Conservation (phyloP, 495 filamentous ascomycete species). For the Penicillium coffeae region DNA sequence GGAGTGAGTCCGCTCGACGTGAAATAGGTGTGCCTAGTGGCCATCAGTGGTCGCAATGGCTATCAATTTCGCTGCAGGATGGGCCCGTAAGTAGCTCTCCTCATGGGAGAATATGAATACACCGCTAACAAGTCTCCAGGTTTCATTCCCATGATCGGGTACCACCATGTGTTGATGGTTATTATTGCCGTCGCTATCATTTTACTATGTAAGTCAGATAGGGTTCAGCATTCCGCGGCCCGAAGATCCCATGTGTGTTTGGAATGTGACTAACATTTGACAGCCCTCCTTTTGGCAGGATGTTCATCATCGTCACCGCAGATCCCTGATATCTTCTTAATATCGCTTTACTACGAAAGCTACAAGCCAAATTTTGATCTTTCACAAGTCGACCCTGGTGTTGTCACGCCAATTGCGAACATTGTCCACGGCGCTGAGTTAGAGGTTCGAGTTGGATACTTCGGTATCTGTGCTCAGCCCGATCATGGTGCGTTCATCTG, state of each 20-base stretch:
- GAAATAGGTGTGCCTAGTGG: conserved; percentile 12
- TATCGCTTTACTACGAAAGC: conserved; percentile 64
- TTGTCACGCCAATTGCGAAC: conserved; percentile 62
- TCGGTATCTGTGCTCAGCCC: conserved; percentile 64
- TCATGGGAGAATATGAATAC: background rate
- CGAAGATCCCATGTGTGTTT: background rate
- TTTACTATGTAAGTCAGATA: conserved; percentile 74
- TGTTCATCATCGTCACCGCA: conserved; percentile 66
- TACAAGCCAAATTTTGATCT: conserved; percentile 60
- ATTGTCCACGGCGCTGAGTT: conserved; percentile 60
- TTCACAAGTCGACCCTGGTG: conserved; percentile 80
- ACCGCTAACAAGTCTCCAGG: conserved; percentile 46
- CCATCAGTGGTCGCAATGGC: conserved; percentile 28
- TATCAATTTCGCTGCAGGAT: conserved; percentile 20
- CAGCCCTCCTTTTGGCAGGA: conserved; percentile 63
- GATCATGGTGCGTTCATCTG: conserved; percentile 62
- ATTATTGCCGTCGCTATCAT: conserved; percentile 92
- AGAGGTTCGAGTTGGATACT: conserved; percentile 69
- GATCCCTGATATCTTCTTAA: conserved; percentile 67
- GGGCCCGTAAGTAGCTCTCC: conserved; percentile 29
- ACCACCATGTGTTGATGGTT: conserved; percentile 98
- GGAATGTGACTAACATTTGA: conserved; percentile 23
- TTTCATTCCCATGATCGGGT: conserved; percentile 90
- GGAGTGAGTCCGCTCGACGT: conserved; percentile 37
- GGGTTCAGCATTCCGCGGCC: background rate